phyloP scores from a whole-genome alignment of 2,329 filamentous ascomycete genomes.

The Hypomyces rosellus region DNA sequence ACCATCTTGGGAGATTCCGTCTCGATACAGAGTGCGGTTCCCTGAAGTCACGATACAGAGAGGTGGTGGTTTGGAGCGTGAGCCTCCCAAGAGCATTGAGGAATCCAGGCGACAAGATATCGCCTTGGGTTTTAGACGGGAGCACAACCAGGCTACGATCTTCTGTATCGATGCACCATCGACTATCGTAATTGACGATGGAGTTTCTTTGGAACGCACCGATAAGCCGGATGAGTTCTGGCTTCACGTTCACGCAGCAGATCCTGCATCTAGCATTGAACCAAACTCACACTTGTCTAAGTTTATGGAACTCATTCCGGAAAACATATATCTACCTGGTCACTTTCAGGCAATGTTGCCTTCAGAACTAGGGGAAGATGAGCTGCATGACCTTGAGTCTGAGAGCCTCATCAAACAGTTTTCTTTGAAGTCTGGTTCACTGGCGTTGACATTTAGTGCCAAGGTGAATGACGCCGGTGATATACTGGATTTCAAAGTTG shows the following conservation, averaged over 20 bases:
- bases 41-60: conserved; percentile 40
- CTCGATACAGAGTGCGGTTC: conserved; percentile 54
- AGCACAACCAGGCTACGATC: conserved; percentile 52
- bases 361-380: conserved; percentile 22
- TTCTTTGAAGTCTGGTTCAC: conserved; percentile 46
- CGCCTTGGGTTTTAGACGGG: conserved; percentile 45
- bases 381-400: conserved; percentile 25
- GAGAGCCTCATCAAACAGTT: conserved; percentile 42
- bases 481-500: conserved; percentile 48
- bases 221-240: conserved; percentile 52
- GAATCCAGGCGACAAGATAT: conserved; percentile 36
- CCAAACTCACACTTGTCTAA: conserved; percentile 52
- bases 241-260: conserved; percentile 74
- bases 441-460: conserved; percentile 57
- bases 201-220: conserved; percentile 62
- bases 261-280: conserved; percentile 64
- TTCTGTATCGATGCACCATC: conserved; percentile 66
- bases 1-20: conserved; percentile 62
- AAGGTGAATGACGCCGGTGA: conserved; percentile 47
- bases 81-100: conserved; percentile 24
- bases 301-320: conserved; percentile 54
- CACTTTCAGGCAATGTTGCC: conserved; percentile 54
- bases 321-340: conserved; percentile 56
- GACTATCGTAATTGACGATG: conserved; percentile 72
- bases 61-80: conserved; percentile 35